A percentile compares a stretch with the other conserved stretches of the same genome.
phyloP scores from a whole-genome alignment of 2,329 filamentous ascomycete genomes.

The Blastomyces gilchristii region DNA sequence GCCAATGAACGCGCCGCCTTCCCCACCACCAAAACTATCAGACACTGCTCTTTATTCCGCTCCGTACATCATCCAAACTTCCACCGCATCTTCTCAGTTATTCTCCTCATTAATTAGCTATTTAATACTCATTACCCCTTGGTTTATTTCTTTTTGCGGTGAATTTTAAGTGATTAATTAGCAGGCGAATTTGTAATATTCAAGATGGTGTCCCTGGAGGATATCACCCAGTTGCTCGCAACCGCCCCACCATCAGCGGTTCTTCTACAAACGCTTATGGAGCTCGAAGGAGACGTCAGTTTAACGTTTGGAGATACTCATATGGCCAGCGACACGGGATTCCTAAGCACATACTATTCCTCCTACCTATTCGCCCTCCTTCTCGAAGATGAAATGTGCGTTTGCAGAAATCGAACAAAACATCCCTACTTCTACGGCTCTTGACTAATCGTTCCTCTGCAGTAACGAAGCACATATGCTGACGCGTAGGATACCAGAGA shows the following conservation, averaged over 20 bases:
- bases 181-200: background rate
- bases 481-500: constrained; percentile 28
- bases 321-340: constrained; percentile 18
- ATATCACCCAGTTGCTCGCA: constrained; percentile 23
- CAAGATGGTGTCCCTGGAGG: constrained; percentile 6
- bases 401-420: background rate
- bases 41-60: background rate
- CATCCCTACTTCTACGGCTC: background rate
- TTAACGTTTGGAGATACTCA: constrained; percentile 20
- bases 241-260: constrained; percentile 24
- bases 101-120: background rate
- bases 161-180: background rate
- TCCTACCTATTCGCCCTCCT: constrained; percentile 33
- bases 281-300: constrained; percentile 29
- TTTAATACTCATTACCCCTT: background rate
- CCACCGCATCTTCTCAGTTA: background rate
- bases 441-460: background rate
- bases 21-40: background rate
- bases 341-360: constrained; percentile 32
- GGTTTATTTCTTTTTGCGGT: background rate
- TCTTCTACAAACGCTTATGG: constrained; percentile 27
- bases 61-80: background rate
- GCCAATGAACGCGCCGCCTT: background rate
- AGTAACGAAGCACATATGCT: constrained; percentile 34
- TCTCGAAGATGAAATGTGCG: constrained; percentile 32